Evolutionary conservation across 176 grass and related monocot genomes (phyloP), one percentile per base, ranked within the genome.

Genomic region (Cymbopogon citratus): DNA sequence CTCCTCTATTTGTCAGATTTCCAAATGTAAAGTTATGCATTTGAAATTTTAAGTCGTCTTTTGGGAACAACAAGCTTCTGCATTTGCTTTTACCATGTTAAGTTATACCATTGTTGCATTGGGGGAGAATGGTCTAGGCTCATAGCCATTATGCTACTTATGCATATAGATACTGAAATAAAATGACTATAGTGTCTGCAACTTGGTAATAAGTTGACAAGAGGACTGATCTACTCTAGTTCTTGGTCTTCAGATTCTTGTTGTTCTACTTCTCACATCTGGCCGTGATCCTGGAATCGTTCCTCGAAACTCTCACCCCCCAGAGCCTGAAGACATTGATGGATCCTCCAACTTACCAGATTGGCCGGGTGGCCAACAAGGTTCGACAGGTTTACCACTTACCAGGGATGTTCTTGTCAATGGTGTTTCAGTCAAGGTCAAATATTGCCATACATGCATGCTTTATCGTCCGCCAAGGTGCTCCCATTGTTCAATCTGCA

Each of bases 391-490:
- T 89, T 81, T 94, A 80, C 89, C 89, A 51, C 83, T 54, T 49
- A 89, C 89, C 40, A 89, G 78, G 73, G 89, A 94, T 81, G 89
- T 94, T 67, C 34, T 94, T 79, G 89, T 94, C 18, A 94, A 91
- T 89, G 86, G 86, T 43, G 84, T 91, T 70, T 54, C 78, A 28
- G 89, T 94, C 76, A 94, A 89, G 78, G 89, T 94, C 51, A 94
- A 89, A 74, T 94, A 94, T 75, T 94, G 89, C 56, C 84, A 91
- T 87, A 94, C 92, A 82, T 94, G 89, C 85, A 94, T 94, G 92
- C 63, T 94, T 16, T 94, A 94, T 84, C 92, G 92, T 69, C 92
- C 92, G n/a, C 92, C 92, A 63, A 90, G 92, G 78, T 94, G 92
- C 77, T 94, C 87, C 43, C 87, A 89, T 76, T 89, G 87, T 64